These are phyloP conservation scores for Heterococcus sp. DNA, from an alignment of 108 stramenopile genomes.

Conservation along the genomic window DNA sequence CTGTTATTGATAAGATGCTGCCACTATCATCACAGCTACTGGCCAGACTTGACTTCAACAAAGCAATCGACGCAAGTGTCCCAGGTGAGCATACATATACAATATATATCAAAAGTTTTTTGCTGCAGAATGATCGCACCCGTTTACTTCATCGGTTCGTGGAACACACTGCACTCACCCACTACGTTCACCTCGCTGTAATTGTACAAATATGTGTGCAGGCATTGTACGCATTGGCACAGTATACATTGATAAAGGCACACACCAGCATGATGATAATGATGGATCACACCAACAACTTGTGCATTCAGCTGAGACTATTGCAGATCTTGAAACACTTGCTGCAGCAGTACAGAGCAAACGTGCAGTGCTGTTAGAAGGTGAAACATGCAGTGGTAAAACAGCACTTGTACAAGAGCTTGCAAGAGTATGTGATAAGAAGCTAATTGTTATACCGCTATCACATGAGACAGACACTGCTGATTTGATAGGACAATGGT, in stretches of 20 bases:
- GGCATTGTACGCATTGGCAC: conserved; percentile 7
- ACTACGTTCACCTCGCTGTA: no score
- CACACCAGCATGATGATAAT: neutral
- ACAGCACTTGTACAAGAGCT: conserved; percentile 27
- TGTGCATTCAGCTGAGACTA: conserved; percentile 3
- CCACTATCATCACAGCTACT: neutral
- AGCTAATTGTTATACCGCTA: conserved; percentile 8
- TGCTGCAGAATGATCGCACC: no score
- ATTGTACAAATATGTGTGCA: no score
- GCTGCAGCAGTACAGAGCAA: conserved; percentile 15
- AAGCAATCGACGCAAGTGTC: neutral
- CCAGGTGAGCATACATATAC: no score
- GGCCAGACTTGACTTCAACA: neutral
- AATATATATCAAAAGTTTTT: no score
- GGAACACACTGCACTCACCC: no score
- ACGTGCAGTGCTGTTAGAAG: conserved; percentile 17
- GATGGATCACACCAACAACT: neutral
- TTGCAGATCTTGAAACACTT: conserved; percentile 13
- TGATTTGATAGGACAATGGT: conserved; percentile 34
- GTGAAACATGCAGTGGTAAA: conserved; percentile 20
- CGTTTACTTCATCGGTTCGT: no score
- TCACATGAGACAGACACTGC: conserved; percentile 22
- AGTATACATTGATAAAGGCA: conserved; percentile 8
- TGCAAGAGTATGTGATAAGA: conserved; percentile 5
- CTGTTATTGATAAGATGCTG: conserved; percentile 1